Conservation (phyloP, 306 rosid species). For the Vigna mungo region DNA sequence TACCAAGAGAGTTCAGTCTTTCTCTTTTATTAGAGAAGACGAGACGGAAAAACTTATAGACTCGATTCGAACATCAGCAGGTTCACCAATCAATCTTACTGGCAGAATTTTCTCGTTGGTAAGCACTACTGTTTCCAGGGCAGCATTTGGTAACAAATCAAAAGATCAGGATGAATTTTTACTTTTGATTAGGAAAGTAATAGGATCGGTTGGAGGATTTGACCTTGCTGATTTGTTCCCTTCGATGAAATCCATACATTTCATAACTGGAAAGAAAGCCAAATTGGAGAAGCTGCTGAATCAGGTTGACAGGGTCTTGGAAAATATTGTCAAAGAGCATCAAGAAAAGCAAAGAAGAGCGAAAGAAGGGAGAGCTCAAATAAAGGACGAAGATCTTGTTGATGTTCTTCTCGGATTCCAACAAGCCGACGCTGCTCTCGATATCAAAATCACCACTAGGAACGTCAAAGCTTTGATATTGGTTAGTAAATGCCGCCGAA, state of each 20-base stretch:
- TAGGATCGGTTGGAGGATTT: not conserved
- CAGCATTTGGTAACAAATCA: conserved; percentile 25
- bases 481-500: conserved; percentile 5
- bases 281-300: not conserved
- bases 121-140: conserved; percentile 17
- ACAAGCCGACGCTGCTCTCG: conserved; percentile 1
- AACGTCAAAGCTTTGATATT: conserved; percentile 42
- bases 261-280: conserved; percentile 2
- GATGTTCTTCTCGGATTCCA: conserved; percentile 45
- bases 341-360: not conserved
- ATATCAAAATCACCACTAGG: not conserved
- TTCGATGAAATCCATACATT: not conserved
- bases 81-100: conserved; percentile 18
- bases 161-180: not conserved
- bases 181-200: not conserved
- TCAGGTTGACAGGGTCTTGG: not conserved
- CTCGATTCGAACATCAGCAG: conserved; percentile 15
- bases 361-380: not conserved
- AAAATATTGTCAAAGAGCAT: not conserved
- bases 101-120: conserved; percentile 2
- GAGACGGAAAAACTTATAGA: conserved; percentile 27
- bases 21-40: conserved; percentile 24
- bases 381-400: conserved; percentile 32
- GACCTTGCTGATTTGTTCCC: not conserved
- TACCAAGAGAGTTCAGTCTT: conserved; percentile 27